A percentile compares a stretch with the other conserved stretches of the same genome.
Conservation (phyloP, 2,329 filamentous ascomycete species). For the Aspergillus amoenus region DNA sequence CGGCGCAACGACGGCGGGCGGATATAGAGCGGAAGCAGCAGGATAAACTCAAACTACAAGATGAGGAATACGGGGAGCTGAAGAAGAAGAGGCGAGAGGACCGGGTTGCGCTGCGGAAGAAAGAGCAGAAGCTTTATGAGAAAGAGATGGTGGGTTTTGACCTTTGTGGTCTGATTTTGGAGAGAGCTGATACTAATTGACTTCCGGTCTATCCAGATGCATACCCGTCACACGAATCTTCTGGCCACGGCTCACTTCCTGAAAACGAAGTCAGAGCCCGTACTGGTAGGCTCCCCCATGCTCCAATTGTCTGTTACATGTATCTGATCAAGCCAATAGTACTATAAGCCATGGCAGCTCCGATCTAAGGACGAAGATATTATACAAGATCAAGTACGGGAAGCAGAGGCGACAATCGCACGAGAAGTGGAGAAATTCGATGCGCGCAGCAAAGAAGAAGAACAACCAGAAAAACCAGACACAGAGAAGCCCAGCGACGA, state of each 20-base stretch:
- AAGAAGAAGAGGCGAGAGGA: constrained; percentile 65
- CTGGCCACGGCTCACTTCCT: constrained; percentile 71
- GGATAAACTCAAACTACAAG: constrained; percentile 74
- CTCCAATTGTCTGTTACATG: background rate
- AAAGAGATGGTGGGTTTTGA: constrained; percentile 66
- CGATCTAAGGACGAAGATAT: constrained; percentile 65
- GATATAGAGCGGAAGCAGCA: constrained; percentile 83
- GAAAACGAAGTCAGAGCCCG: constrained; percentile 68
- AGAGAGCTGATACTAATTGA: background rate
- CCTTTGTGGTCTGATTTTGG: too few species aligned
- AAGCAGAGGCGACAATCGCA: constrained; percentile 63
- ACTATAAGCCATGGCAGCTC: constrained; percentile 81
- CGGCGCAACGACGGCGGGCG: constrained; percentile 66
- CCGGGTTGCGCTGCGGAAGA: constrained; percentile 60
- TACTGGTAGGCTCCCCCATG: constrained; percentile 59
- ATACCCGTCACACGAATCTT: constrained; percentile 69
- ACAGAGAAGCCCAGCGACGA: constrained; percentile 1
- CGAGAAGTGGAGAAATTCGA: constrained; percentile 66
- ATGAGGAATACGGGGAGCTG: constrained; percentile 67
- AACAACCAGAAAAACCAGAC: constrained; percentile 9
- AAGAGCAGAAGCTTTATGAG: constrained; percentile 73
- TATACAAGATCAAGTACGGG: constrained; percentile 69
- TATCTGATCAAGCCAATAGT: constrained; percentile 52
- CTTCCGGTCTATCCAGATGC: constrained; percentile 58
- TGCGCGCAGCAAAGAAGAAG: constrained; percentile 40